phyloP scores from a whole-genome alignment of 1,139 yeast genomes.

The Debaryomyces nepalensis region DNA sequence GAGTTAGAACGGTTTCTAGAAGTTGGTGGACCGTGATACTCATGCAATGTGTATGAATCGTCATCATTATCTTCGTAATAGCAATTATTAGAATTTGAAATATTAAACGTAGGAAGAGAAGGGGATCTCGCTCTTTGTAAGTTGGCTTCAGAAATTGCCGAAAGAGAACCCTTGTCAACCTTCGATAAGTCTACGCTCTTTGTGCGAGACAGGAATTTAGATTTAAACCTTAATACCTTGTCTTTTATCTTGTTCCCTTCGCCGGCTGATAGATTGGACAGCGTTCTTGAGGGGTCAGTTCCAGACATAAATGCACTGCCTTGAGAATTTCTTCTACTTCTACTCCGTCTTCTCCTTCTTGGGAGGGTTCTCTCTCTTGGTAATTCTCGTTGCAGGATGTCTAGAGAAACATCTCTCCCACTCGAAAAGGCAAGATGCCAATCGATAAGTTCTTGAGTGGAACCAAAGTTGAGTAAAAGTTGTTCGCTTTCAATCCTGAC shows the following conservation, averaged over 20 bases:
- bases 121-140: neutral
- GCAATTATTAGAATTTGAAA: conserved; percentile 9
- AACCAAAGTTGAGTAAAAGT: conserved; percentile 58
- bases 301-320: neutral
- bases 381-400: conserved; percentile 58
- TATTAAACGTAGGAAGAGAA: conserved; percentile 1
- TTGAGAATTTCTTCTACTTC: conserved; percentile 12
- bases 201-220: conserved; percentile 17
- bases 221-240: conserved; percentile 27
- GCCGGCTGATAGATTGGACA: conserved; percentile 18
- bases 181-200: conserved; percentile 3
- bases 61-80: conserved; percentile 16
- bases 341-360: conserved; percentile 48
- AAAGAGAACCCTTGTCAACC: neutral
- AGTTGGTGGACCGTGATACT: neutral
- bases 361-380: conserved; percentile 79
- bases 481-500: conserved; percentile 73
- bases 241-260: conserved; percentile 23
- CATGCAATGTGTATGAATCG: conserved; percentile 5
- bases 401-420: conserved; percentile 70
- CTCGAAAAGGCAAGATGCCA: conserved; percentile 66
- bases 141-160: neutral
- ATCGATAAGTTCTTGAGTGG: conserved; percentile 60
- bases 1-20: conserved; percentile 2
- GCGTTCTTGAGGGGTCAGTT: conserved; percentile 19